Percentiles rank a stretch among this genome's conserved stretches.
phyloP scores from a whole-genome alignment of 352 stramenopile genomes.

The Ochromonadaceae sp. region DNA sequence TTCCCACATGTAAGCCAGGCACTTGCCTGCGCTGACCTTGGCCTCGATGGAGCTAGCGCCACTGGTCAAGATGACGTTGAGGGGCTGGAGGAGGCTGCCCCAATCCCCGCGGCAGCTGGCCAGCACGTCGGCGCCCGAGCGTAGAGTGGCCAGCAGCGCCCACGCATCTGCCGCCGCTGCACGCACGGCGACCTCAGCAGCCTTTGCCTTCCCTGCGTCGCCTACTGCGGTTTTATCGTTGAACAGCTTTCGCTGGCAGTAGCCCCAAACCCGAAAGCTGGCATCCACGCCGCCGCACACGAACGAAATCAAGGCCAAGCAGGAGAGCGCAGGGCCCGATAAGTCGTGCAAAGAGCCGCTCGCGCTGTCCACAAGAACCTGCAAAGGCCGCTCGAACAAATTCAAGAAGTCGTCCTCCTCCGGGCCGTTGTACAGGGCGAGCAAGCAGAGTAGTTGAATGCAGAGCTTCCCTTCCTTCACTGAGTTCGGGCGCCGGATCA shows the following conservation, averaged over 20 bases:
- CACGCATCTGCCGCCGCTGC: neutral
- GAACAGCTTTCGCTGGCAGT: neutral
- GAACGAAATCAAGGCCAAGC: neutral
- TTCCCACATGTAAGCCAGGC: neutral
- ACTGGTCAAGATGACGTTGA: neutral
- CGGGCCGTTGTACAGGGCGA: neutral
- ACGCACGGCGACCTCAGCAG: too few relatives aligned
- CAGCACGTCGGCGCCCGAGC: neutral
- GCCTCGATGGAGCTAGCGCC: neutral
- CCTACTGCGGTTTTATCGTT: neutral
- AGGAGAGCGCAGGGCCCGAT: neutral
- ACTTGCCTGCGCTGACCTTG: neutral
- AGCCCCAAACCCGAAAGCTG: neutral
- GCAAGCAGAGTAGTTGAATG: neutral
- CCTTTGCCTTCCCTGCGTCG: neutral
- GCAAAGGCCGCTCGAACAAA: neutral
- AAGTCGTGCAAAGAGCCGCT: neutral
- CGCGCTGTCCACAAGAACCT: neutral
- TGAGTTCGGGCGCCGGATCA: neutral
- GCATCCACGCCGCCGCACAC: neutral
- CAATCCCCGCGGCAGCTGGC: neutral
- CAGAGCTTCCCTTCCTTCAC: neutral
- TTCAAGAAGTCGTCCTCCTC: neutral
- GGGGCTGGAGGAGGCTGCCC: neutral
- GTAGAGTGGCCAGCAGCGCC: neutral